Evolutionary conservation across 352 stramenopile genomes (phyloP).

Genomic region (Pythium biforme): DNA sequence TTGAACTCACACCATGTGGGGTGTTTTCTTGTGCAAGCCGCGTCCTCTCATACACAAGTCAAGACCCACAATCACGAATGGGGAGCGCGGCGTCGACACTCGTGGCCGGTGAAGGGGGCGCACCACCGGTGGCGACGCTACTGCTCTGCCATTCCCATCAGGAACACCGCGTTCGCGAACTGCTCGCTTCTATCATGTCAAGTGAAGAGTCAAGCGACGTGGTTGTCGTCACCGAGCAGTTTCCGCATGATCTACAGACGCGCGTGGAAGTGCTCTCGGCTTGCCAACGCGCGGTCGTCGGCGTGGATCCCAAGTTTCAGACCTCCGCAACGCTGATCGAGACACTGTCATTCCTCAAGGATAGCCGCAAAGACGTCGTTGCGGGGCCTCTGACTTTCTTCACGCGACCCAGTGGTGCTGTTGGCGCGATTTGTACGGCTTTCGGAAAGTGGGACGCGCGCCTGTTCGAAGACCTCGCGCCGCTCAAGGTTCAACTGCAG

Average conservation of each 20-base stretch:
- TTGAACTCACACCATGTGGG: no score
- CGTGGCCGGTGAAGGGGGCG: neutral
- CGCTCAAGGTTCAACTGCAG: constrained; percentile 1
- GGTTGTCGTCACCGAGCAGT: constrained; percentile 39
- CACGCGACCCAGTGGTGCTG: constrained; percentile 39
- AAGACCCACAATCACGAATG: constrained; percentile 21
- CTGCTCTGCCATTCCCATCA: constrained; percentile 32
- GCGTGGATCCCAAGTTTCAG: constrained; percentile 41
- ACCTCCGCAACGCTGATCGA: constrained; percentile 33
- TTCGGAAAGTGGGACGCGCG: constrained; percentile 39
- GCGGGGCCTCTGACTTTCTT: constrained; percentile 41
- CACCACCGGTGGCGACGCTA: constrained; percentile 5
- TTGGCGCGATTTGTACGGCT: constrained; percentile 47
- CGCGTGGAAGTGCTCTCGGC: constrained; percentile 30
- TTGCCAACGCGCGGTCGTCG: constrained; percentile 36
- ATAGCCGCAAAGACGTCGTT: constrained; percentile 37
- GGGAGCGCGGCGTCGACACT: constrained; percentile 31
- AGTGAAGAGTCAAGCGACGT: constrained; percentile 7
- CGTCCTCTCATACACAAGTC: neutral
- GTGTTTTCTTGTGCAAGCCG: no score
- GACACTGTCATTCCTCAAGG: constrained; percentile 54
- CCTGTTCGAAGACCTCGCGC: constrained; percentile 28
- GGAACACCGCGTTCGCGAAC: constrained; percentile 14
- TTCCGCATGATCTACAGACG: constrained; percentile 33
- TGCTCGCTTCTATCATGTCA: constrained; percentile 3